A percentile compares a stretch with the other conserved stretches of the same genome.
phyloP scores from a whole-genome alignment of 1,139 yeast genomes.

The Debaryomycetaceae sp. region DNA sequence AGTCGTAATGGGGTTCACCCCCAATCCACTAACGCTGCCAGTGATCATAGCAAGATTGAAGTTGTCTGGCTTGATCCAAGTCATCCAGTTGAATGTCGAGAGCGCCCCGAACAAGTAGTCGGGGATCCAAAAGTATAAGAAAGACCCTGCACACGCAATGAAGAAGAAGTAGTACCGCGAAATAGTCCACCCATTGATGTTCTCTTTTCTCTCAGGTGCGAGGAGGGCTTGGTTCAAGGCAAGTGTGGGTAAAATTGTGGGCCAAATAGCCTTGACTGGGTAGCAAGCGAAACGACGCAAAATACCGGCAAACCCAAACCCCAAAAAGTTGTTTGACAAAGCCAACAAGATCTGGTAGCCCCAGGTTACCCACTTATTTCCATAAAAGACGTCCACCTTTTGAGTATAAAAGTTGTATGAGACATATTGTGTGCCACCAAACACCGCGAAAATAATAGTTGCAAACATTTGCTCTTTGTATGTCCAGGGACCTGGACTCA shows the following conservation, averaged over 20 bases:
- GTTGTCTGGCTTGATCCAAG: slow-evolving; percentile 54
- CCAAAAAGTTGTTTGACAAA: slow-evolving; percentile 48
- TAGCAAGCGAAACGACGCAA: slow-evolving; percentile 48
- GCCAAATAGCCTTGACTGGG: slow-evolving; percentile 51
- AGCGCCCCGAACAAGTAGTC: slow-evolving; percentile 42
- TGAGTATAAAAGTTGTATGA: slow-evolving; percentile 37
- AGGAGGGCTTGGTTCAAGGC: slow-evolving; percentile 48
- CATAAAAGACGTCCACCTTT: slow-evolving; percentile 29
- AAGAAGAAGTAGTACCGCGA: slow-evolving; percentile 42
- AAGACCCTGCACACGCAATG: slow-evolving; percentile 27
- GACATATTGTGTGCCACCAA: slow-evolving; percentile 34
- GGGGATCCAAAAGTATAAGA: slow-evolving; percentile 54
- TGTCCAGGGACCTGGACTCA: slow-evolving; percentile 55
- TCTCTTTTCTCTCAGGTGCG: slow-evolving; percentile 29
- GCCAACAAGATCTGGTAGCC: slow-evolving; percentile 45
- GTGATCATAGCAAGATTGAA: slow-evolving; percentile 48
- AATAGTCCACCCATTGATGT: slow-evolving; percentile 44
- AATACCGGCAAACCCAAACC: slow-evolving; percentile 54
- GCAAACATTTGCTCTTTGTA: slow-evolving; percentile 60
- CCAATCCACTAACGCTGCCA: slow-evolving; percentile 45
- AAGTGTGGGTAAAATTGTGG: slow-evolving; percentile 42
- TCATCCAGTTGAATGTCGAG: slow-evolving; percentile 52
- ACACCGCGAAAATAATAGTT: slow-evolving; percentile 38
- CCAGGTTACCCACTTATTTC: slow-evolving; percentile 26
- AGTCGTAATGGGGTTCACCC: slow-evolving; percentile 46